Conservation (phyloP, 202 grass and related monocot species). For the Alloteropsis angusta region DNA sequence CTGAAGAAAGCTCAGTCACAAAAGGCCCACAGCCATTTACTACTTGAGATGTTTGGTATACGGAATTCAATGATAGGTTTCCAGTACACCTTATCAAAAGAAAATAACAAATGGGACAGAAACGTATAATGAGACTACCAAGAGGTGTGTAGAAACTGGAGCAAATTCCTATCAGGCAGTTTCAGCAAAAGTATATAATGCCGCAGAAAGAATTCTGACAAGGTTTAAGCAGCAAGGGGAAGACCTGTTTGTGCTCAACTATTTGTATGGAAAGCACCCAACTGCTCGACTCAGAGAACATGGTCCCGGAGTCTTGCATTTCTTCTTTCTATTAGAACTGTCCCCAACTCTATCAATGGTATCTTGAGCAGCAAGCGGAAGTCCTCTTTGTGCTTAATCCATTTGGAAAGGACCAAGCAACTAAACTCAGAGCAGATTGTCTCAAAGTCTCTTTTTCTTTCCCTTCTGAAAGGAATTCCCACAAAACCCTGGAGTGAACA, state of each 20-base stretch:
- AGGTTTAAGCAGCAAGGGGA: conserved; percentile 19
- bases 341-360: background rate
- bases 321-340: background rate
- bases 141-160: background rate
- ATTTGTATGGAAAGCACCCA: conserved; percentile 17
- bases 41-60: conserved; percentile 24
- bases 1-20: conserved; percentile 5
- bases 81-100: conserved; percentile 21
- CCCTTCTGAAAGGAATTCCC: background rate
- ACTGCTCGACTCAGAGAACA: conserved; percentile 8
- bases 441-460: background rate
- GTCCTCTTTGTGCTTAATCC: conserved; percentile 24
- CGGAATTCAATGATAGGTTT: conserved; percentile 13
- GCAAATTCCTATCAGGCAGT: background rate
- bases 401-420: conserved; percentile 14
- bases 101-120: background rate
- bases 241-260: conserved; percentile 26
- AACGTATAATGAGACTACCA: conserved; percentile 6
- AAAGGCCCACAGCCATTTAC: conserved; percentile 10
- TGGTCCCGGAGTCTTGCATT: background rate
- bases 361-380: conserved; percentile 10
- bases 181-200: conserved; percentile 23
- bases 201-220: conserved; percentile 1
- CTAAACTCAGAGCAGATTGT: conserved; percentile 13
- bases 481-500: background rate